Percentiles rank a stretch among this genome's conserved stretches.
Conservation (phyloP, 148 eudicot genomes). For the Fagopyrum tataricum region DNA sequence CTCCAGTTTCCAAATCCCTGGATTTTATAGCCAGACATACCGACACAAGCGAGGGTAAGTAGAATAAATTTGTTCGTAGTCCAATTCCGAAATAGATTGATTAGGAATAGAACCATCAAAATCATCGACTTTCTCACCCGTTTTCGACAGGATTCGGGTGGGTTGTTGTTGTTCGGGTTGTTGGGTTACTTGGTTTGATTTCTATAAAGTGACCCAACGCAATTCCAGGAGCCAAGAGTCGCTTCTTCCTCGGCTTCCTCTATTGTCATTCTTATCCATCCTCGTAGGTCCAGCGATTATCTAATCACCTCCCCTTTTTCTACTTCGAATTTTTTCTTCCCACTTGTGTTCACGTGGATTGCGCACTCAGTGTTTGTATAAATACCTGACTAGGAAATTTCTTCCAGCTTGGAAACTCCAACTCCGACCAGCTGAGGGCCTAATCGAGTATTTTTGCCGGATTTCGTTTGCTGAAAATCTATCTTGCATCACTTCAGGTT, state of each 20-base stretch:
- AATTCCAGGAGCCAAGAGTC: constrained; percentile 8
- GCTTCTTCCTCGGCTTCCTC: neutral
- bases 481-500: constrained; percentile 1
- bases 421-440: too few species aligned
- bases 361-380: constrained; percentile 3
- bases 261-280: neutral
- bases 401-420: neutral
- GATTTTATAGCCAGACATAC: neutral
- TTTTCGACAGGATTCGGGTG: neutral
- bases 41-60: neutral
- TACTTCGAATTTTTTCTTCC: neutral
- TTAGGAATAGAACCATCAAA: neutral
- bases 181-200: neutral
- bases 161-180: neutral
- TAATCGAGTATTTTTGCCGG: neutral
- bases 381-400: constrained; percentile 2
- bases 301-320: neutral
- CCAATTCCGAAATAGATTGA: neutral
- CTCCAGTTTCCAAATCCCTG: constrained; percentile 1
- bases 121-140: neutral
- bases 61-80: neutral
- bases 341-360: constrained; percentile 6
- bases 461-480: neutral
- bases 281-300: neutral
- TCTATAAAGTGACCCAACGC: constrained; percentile 6